Evolutionary conservation across 345 rosid species (phyloP), one percentile per base, ranked within the genome.

Genomic region (Euclidium syriacum): DNA sequence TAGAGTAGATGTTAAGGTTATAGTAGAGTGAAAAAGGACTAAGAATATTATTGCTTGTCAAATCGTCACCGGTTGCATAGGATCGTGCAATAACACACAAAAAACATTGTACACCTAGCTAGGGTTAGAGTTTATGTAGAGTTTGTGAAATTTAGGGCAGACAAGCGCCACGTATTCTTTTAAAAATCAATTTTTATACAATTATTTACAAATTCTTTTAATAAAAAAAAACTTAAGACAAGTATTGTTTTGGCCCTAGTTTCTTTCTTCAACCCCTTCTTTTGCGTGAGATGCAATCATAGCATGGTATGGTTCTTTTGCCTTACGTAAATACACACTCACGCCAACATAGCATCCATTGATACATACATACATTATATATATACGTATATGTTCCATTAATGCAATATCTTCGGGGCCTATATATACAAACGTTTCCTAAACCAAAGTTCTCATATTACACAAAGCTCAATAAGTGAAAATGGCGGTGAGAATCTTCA

Each of bases 401-500:
- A 71, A 56, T 71, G 66, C 65, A 12, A 52, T 26, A 22, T 32
- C 26, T 24, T n/a, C n/a, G n/a, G 56, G 42, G 66, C 18, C 75
- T 71, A 64, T 71, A 71, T 71, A 71, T 50, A 71, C 43, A 38
- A 47, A 63, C n/a, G 58, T 6, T 48, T 39, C 30, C 46, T 38
- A 43, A 48, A 40, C 62, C 70, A 63, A 39, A 39, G 19, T 27
- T 62, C 78, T 34, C 62, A 41, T 26, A 57, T 43, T n/a, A 47
- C 33, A 50, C n/a, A 2, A 48, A 58, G 41, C 32, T 71, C 61
- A 24, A 41, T 16, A 30, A 49, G 44, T 64, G 22, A 15, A 57
- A 50, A 27, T 62, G 44, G 18, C 41, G 88, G 79, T 63, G 85
- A 62, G 85, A 44, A 70, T 68, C 73, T 88, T 73, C 90, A 65